These are phyloP conservation scores for Afroboletus lepidellus DNA, from an alignment of 1,284 basidiomycete genomes.

Conservation along the genomic window DNA sequence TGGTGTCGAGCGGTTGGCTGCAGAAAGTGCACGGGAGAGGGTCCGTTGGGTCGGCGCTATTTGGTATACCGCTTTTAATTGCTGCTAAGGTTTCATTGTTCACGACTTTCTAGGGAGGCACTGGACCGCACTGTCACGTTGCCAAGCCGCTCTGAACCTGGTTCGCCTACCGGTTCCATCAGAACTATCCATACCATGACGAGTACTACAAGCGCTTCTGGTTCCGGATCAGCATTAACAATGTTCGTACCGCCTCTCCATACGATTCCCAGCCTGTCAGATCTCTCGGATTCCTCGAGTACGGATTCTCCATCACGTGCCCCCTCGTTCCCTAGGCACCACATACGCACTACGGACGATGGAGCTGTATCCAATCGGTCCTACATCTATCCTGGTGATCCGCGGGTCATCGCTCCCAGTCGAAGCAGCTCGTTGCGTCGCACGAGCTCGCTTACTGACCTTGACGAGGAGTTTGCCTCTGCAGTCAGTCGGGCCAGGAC, in stretches of 20 bases:
- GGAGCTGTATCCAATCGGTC: slow-evolving; percentile 58
- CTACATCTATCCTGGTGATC: slow-evolving; percentile 67
- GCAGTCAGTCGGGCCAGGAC: slow-evolving; percentile 46
- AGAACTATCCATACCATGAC: slow-evolving; percentile 61
- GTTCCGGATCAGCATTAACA: slow-evolving; percentile 53
- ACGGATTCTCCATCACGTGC: slow-evolving; percentile 37
- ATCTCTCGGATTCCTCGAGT: slow-evolving; percentile 46
- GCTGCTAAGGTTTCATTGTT: neutral
- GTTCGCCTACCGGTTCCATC: slow-evolving; percentile 72
- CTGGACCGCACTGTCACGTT: slow-evolving; percentile 49
- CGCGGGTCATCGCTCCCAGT: slow-evolving; percentile 64
- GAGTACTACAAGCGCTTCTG: slow-evolving; percentile 37
- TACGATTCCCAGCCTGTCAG: slow-evolving; percentile 64
- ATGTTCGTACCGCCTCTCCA: slow-evolving; percentile 70
- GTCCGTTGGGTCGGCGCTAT: slow-evolving; percentile 87
- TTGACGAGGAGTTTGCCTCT: slow-evolving; percentile 65
- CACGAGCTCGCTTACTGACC: slow-evolving; percentile 73
- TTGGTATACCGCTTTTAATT: slow-evolving; percentile 53
- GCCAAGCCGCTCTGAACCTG: slow-evolving; percentile 51
- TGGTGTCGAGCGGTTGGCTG: slow-evolving; percentile 80
- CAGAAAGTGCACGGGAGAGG: slow-evolving; percentile 79
- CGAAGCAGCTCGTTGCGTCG: slow-evolving; percentile 59
- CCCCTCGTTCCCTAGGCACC: slow-evolving; percentile 50
- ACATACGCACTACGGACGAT: slow-evolving; percentile 66
- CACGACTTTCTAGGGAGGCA: slow-evolving; percentile 57